Base-by-base conservation (phyloP, 164 flowering plant species). In the Chimonanthus praecox region DNA sequence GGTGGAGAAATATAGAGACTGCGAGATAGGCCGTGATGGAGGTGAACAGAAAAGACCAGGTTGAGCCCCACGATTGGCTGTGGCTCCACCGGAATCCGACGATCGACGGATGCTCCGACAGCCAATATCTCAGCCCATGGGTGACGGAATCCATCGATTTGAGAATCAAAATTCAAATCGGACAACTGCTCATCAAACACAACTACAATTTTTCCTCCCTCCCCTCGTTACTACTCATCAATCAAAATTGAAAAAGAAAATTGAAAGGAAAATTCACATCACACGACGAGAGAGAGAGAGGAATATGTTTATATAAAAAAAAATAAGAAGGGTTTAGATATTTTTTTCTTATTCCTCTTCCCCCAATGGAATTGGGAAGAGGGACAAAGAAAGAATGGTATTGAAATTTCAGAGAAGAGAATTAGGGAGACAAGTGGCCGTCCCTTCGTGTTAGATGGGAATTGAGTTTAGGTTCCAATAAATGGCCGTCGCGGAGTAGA, bases 31-130 rank as follows among this genome's bases (percentile, higher is more conserved):
- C 16, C 51, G 83, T 16, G 71, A 94, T 83, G 63, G 95, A 82
- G 73, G 83, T 48, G 80, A 90, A 71, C 72, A 92, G 93, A 75
- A 94, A 94, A 2, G 81, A 83, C 98, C 98, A 94, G 3, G 98
- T 90, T 71, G 98, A 86, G 72, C 88, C 90, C 84, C 85, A 89
- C 15, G 85, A 82, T 68, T 89, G 89, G 78, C 82, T 73, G 74
- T 78, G 85, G 72, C 85, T 87, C 98, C 98, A 94, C 33, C 94
- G 83, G 89, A 94, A 92, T 11, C 74, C 74, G 0, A 88, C 80
- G 62, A 94, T 84, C 0, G 83, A 20, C 2, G 97, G 97, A 70
- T 94, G 98, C 76, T 94, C 95, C 45, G 97, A 69, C 43, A 94
- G 82, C 79, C 80, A 88, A 76, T 87, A 89, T 3, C 1, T 74